Percentiles rank a stretch among this genome's conserved stretches.
Conservation (phyloP, 805 yeast genomes). For the Priceomyces carsonii region DNA sequence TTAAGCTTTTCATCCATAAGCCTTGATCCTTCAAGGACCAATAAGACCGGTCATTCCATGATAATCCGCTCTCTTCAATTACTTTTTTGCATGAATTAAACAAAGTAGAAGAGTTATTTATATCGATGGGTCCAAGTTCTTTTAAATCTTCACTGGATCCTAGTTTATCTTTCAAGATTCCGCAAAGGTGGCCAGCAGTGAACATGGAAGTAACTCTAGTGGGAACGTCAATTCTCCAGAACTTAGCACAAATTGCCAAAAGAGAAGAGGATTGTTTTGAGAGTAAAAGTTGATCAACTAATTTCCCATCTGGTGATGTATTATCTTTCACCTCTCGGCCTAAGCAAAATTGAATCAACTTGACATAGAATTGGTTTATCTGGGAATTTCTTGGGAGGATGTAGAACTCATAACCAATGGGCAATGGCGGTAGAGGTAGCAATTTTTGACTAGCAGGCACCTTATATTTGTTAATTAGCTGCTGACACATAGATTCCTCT, state of each 20-base stretch:
- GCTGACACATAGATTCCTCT: constrained; percentile 23
- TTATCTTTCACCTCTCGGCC: constrained; percentile 27
- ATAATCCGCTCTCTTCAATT: constrained; percentile 31
- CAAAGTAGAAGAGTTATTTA: constrained; percentile 23
- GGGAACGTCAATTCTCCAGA: constrained; percentile 60
- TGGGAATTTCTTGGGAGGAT: constrained; percentile 32
- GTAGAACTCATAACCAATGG: constrained; percentile 38
- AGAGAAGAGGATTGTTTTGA: constrained; percentile 46
- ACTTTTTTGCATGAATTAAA: constrained; percentile 29
- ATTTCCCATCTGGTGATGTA: constrained; percentile 7
- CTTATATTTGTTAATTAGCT: constrained; percentile 27
- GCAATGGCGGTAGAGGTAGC: constrained; percentile 30
- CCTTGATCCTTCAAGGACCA: constrained; percentile 49
- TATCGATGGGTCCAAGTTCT: constrained; percentile 32
- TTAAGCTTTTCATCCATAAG: constrained; percentile 50
- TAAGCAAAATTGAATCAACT: constrained; percentile 45
- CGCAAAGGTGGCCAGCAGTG: constrained; percentile 45
- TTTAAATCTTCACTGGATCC: constrained; percentile 14
- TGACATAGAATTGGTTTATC: constrained; percentile 40
- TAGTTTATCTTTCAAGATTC: constrained; percentile 29
- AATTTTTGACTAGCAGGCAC: constrained; percentile 33
- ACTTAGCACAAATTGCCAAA: constrained; percentile 44
- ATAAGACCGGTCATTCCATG: constrained; percentile 28
- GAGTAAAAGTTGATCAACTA: constrained; percentile 21
- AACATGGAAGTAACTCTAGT: constrained; percentile 51